phyloP scores from a whole-genome alignment of 352 stramenopile species.

The Globisporangium nunn region DNA sequence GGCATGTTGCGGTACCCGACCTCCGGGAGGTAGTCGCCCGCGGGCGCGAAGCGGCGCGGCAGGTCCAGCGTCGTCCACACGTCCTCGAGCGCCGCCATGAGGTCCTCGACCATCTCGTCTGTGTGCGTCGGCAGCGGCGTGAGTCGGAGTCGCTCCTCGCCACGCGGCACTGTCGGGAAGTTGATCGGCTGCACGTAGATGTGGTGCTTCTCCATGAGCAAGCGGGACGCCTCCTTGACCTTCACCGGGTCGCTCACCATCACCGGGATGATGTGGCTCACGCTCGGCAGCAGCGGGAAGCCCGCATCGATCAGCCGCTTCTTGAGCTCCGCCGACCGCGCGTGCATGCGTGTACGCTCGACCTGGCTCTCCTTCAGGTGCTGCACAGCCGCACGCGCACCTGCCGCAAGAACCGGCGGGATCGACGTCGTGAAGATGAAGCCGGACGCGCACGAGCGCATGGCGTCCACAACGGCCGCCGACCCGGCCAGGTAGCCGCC shows the following conservation, averaged over 20 bases:
- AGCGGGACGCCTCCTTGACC: slow-evolving; percentile 82
- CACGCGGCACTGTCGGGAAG: slow-evolving; percentile 85
- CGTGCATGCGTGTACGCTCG: slow-evolving; percentile 80
- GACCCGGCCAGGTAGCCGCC: slow-evolving; percentile 88
- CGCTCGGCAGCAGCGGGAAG: slow-evolving; percentile 80
- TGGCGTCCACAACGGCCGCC: slow-evolving; percentile 77
- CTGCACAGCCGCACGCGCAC: slow-evolving; percentile 67
- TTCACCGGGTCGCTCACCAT: slow-evolving; percentile 87
- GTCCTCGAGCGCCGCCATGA: slow-evolving; percentile 75
- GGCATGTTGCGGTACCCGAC: slow-evolving; percentile 73
- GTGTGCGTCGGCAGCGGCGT: slow-evolving; percentile 85
- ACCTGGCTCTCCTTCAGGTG: slow-evolving; percentile 83
- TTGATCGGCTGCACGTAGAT: slow-evolving; percentile 93
- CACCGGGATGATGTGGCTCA: slow-evolving; percentile 87
- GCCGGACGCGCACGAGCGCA: slow-evolving; percentile 78
- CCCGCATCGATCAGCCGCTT: slow-evolving; percentile 71
- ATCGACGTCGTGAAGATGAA: slow-evolving; percentile 92
- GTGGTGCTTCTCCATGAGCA: slow-evolving; percentile 88
- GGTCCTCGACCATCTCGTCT: slow-evolving; percentile 81
- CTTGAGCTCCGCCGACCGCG: slow-evolving; percentile 80
- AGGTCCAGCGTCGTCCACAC: slow-evolving; percentile 86
- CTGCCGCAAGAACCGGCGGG: slow-evolving; percentile 78
- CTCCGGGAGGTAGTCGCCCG: slow-evolving; percentile 70
- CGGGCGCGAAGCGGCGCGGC: slow-evolving; percentile 48
- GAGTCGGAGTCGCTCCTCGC: slow-evolving; percentile 86